phyloP scores from a whole-genome alignment of 2,329 filamentous ascomycete species.

The Xenosphaeropsis pyriputrescens region DNA sequence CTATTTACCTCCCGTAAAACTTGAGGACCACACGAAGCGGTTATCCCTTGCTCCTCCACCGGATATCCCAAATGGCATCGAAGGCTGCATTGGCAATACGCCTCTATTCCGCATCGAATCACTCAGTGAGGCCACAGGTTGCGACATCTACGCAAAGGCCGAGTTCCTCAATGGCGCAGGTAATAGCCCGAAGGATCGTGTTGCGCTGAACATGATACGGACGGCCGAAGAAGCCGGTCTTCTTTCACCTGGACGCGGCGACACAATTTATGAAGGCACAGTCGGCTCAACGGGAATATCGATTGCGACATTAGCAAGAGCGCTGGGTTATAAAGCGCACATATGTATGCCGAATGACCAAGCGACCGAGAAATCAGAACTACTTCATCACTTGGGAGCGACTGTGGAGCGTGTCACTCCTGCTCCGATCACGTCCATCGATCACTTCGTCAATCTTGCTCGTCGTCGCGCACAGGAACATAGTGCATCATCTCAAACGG shows the following conservation, averaged over 20 bases:
- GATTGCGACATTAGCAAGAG: constrained; percentile 74
- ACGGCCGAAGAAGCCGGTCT: constrained; percentile 66
- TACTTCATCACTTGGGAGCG: constrained; percentile 80
- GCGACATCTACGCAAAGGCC: constrained; percentile 82
- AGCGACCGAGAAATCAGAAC: constrained; percentile 72
- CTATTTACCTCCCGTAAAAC: constrained; percentile 26
- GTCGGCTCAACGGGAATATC: constrained; percentile 95
- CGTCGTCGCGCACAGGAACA: constrained; percentile 64
- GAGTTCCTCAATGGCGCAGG: constrained; percentile 95
- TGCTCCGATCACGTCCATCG: constrained; percentile 82
- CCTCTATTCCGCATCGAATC: constrained; percentile 77
- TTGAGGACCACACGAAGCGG: constrained; percentile 37
- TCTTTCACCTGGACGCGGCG: constrained; percentile 65
- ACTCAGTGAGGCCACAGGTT: constrained; percentile 74
- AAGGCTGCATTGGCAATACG: constrained; percentile 86
- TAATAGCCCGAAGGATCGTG: constrained; percentile 86
- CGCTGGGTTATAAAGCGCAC: constrained; percentile 79
- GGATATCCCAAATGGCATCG: constrained; percentile 61
- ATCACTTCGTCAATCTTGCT: constrained; percentile 90
- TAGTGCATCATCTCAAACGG: constrained; percentile 36
- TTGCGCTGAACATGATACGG: constrained; percentile 79
- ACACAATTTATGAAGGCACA: constrained; percentile 95
- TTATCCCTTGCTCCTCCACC: constrained; percentile 10
- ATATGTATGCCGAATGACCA: constrained; percentile 98
- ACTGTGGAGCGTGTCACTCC: constrained; percentile 83